Evolutionary conservation across 2,329 filamentous ascomycete species (phyloP), one percentile per base, ranked within the genome.

Genomic region (Xylariales sp.): DNA sequence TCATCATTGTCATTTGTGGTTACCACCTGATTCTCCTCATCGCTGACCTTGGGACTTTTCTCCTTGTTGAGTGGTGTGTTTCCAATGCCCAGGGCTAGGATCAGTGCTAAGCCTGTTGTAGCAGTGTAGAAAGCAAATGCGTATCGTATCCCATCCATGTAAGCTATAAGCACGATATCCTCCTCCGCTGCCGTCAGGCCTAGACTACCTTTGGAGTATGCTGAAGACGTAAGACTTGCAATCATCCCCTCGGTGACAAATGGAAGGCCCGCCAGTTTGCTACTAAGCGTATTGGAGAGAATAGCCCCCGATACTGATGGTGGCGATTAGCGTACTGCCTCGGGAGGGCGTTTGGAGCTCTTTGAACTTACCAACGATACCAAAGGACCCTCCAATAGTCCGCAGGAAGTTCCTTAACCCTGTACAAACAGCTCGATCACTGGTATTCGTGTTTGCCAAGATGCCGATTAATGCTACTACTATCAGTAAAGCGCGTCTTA

Each of bases 111-210:
- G 18, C 16, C 31, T 5, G 31, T 33, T n/a, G 17, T 20, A 6
- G 11, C 13, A 5, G 31, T 33, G 13, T 33, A 33, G 5, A 33
- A 33, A 13, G 23, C 23, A 19, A 33, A 33, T 3, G 31, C 19
- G 2, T 33, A 33, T 15, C 31, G 31, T n/a, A 33, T n/a, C n/a
- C 33, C 33, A 11, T 36, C n/a, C 33, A 36, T 27, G 20, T 36
- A 36, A 8, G 7, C 33, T 16, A 15, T 5, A 17, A 12, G n/a
- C 1, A 28, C n/a, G 11, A 8, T 14, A 15, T 24, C 14, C n/a
- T 27, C 28, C 20, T 36, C 33, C 18, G 25, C 33, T 6, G 7
- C 15, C 11, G 33, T 36, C 6, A 36, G 33, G 5, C 28, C 5
- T 17, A 36, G 21, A 17, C 19, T n/a, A 6, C 28, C 23, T 17